These are phyloP conservation scores for Paraconiothyrium brasiliense DNA, from an alignment of 2,329 filamentous ascomycete genomes.

Conservation along the genomic window DNA sequence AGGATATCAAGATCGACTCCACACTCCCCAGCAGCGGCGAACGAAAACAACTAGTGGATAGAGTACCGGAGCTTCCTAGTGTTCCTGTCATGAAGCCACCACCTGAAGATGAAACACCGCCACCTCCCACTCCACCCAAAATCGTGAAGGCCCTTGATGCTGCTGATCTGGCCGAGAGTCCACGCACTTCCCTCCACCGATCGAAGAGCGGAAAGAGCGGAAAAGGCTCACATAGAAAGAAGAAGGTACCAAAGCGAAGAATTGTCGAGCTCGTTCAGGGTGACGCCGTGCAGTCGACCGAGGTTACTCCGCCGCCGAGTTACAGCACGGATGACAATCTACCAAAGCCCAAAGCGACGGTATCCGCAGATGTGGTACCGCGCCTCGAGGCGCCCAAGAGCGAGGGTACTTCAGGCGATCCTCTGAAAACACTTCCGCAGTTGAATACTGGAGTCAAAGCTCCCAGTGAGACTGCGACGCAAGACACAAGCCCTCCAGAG, in stretches of 20 bases:
- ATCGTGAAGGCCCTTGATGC: constrained; percentile 39
- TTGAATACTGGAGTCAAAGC: constrained; percentile 40
- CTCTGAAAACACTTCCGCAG: constrained; percentile 43
- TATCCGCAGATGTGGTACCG: constrained; percentile 28
- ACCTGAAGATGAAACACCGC: constrained; percentile 66
- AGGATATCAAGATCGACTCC: constrained; percentile 90
- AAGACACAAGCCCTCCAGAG: constrained; percentile 49
- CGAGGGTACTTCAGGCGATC: constrained; percentile 37
- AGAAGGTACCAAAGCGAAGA: constrained; percentile 65
- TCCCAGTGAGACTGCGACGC: constrained; percentile 24
- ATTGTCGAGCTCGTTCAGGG: constrained; percentile 66
- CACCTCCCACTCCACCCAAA: constrained; percentile 70
- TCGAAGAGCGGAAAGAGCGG: constrained; percentile 46
- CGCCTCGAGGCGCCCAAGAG: constrained; percentile 39
- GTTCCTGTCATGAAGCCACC: constrained; percentile 80
- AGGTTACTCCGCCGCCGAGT: constrained; percentile 18
- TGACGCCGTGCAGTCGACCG: constrained; percentile 33
- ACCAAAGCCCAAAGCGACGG: constrained; percentile 24
- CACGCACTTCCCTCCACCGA: constrained; percentile 44
- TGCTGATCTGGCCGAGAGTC: constrained; percentile 28
- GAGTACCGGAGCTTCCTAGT: constrained; percentile 76
- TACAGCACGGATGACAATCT: constrained; percentile 22
- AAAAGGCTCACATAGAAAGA: constrained; percentile 62
- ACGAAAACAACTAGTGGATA: constrained; percentile 82
- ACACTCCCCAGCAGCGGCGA: constrained; percentile 85